Base-by-base conservation (phyloP, 495 filamentous ascomycete species). In the Hyaloscypha hepaticicola region DNA sequence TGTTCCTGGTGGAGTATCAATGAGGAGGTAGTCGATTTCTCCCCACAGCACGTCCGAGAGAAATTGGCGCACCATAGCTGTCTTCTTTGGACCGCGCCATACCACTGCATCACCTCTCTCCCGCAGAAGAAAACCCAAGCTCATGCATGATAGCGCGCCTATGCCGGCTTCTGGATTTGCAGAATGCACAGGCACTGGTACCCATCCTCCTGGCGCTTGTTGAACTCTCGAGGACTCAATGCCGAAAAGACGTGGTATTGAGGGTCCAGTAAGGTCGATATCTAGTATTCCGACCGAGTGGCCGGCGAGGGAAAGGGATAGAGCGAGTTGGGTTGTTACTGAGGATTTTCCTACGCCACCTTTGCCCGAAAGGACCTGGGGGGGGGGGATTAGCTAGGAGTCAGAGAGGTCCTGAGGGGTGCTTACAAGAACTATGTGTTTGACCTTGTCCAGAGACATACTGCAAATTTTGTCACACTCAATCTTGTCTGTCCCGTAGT, bases 11-110 rank as follows among this genome's bases (percentile, higher is more conserved):
- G 95, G 95, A 2, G 95, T 99, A 77, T 99, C 95, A 68, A 99
- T 89, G 58, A 99, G 83, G 11, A 99, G 82, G 76, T 91, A 97
- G 74, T 97, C 92, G 31, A 92, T 83, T 12, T 84, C 80, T 31
- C 88, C 90, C 95, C 95, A 99, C n/a, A 88, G 83, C 6, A 96
- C 94, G 73, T 97, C 92, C 0, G 89, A 87, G 26, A 98, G 79
- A 72, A 99, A 98, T 71, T 99, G 95, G 31, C 91, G 88, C 49
- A 99, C 93, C 95, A 99, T 98, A 29, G 96, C 96, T 9, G 96
- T 99, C 78, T 99, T 99, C 77, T 99, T 99, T 0, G 95, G 95
- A 0, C 95, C 95, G 53, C 95, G 87, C 95, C 95, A 99, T 61
- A 99, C 92, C 0, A 99, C 92, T 3, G 93, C 93, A 69, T 96